Conservation (phyloP, 129 eudicot genomes). For the Tagetes erecta region DNA sequence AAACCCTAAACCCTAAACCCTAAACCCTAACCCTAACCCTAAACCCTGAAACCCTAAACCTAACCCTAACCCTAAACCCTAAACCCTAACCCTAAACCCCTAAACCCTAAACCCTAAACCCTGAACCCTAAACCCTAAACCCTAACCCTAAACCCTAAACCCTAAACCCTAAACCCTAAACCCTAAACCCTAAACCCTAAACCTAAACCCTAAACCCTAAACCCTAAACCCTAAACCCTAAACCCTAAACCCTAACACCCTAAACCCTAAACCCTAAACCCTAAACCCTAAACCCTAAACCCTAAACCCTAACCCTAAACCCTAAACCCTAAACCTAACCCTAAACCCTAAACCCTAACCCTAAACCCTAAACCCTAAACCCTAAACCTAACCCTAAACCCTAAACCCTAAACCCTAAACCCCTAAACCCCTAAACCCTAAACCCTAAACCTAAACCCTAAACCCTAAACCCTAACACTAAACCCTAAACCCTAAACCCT, state of each 20-base stretch:
- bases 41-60: constrained; percentile 6
- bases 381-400: constrained; percentile 1
- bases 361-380: constrained; percentile 6
- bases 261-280: neutral
- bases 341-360: too few relatives aligned
- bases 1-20: constrained; percentile 23
- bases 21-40: constrained; percentile 7
- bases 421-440: too few relatives aligned
- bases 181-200: neutral
- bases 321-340: constrained; percentile 4
- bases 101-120: constrained; percentile 12
- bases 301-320: neutral
- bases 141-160: constrained; percentile 3
- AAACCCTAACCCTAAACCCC: too few relatives aligned
- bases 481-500: neutral
- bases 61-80: neutral
- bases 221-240: neutral
- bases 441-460: too few relatives aligned
- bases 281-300: neutral
- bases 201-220: neutral
- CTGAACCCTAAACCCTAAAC: constrained; percentile 7
- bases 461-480: neutral
- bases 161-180: neutral
- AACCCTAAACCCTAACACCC: neutral
- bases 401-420: neutral